Evolutionary conservation across 2,329 filamentous ascomycete species (phyloP), one percentile per base, ranked within the genome.

Genomic region (Rosellinia necatrix): DNA sequence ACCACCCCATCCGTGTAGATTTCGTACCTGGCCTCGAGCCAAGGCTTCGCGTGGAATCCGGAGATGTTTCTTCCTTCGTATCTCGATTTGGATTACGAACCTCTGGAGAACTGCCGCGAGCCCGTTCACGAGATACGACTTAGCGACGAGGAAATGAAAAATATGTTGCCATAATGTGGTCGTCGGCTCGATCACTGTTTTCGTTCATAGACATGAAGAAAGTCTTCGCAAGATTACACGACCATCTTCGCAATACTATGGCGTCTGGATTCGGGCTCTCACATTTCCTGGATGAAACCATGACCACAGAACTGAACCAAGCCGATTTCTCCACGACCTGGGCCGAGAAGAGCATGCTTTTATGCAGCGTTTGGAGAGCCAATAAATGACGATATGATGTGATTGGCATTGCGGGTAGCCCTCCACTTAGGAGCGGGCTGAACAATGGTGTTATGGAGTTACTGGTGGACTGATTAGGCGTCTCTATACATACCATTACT

Each of bases 21-120:
- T 62, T 90, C 88, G 19, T 93, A 91, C 71, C 84, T 92, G 47
- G 87, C 89, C 59, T 88, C 87, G 5, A 89, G 86, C 68, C 89
- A 93, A 74, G 89, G 89, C 54, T 93, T 91, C 68, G 85, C 87
- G 59, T 93, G 89, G 89, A 92, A 92, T 72, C 89, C 89, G 72
- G 89, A 92, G 70, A 90, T 92, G 72, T 92, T 92, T 74, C 81
- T 92, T 1, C 89, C 89, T 1, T 90, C 88, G 6, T 91, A 91
- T 70, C 77, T 88, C 66, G 87, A 90, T 72, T 85, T 83, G 76
- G 87, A 91, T 64, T 89, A 89, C 69, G 81, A 85, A 32, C 88
- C 89, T 37, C 81, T 92, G 68, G 88, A 92, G 72, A 85, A 88
- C 71, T 85, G 84, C 63, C 86, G 86, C 68, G 89, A 92, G 63